A percentile compares a stretch with the other conserved stretches of the same genome.
Evolutionary conservation across 108 stramenopile genomes (phyloP).

Genomic region (Asterionellopsis glacialis): DNA sequence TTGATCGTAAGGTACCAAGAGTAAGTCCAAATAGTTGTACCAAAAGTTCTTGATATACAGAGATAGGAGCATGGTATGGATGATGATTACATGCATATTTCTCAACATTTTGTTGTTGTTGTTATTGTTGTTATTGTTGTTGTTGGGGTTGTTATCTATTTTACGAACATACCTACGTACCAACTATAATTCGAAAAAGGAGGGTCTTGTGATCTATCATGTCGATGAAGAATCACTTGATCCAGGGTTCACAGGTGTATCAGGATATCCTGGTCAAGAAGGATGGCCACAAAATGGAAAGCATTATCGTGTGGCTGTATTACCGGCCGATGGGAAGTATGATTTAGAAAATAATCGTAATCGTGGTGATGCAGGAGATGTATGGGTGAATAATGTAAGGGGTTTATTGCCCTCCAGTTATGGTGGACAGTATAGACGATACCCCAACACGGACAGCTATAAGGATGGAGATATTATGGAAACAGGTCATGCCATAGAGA

Average conservation of each 20-base stretch:
- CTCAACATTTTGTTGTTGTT: no score
- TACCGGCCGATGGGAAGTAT: slow-evolving; percentile 59
- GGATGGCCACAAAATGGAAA: slow-evolving; percentile 40
- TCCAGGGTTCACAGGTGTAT: slow-evolving; percentile 9
- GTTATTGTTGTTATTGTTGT: no score
- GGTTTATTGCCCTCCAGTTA: slow-evolving; percentile 9
- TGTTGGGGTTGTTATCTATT: no score
- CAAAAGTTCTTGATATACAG: no score
- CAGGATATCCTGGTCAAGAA: slow-evolving; percentile 22
- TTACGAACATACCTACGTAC: no score
- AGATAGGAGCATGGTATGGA: no score
- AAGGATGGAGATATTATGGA: slow-evolving; percentile 24
- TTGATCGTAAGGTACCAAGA: slow-evolving; percentile 27
- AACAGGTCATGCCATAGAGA: slow-evolving; percentile 27
- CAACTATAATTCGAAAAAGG: slow-evolving; percentile 2
- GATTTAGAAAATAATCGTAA: slow-evolving; percentile 54
- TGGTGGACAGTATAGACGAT: background rate
- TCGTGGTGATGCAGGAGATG: slow-evolving; percentile 29
- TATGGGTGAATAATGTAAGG: slow-evolving; percentile 8
- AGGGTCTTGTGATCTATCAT: slow-evolving; percentile 61
- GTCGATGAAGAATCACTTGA: slow-evolving; percentile 34
- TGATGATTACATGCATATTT: no score
- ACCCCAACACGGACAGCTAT: slow-evolving; percentile 50
- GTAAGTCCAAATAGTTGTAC: no score
- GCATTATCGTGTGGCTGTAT: slow-evolving; percentile 51